Evolutionary conservation across 2,329 filamentous ascomycete species (phyloP).

Genomic region (Monilinia fructigena): DNA sequence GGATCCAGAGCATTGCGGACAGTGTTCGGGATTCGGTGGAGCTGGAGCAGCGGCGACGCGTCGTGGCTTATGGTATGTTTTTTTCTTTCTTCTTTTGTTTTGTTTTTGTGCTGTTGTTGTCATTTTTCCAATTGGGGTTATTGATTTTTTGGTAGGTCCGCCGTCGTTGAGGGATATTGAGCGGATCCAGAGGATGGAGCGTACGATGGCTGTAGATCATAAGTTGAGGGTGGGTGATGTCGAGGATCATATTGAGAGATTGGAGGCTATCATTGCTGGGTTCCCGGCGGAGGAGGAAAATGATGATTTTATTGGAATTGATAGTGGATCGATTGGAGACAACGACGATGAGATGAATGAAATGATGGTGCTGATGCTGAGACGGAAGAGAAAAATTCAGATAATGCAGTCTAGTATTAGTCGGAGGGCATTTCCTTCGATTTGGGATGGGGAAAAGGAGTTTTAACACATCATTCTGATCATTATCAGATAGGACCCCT

Average conservation of each 20-base stretch:
- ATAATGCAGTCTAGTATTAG: neutral
- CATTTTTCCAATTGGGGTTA: no score
- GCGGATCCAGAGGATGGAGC: neutral
- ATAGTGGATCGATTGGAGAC: neutral
- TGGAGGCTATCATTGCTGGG: neutral
- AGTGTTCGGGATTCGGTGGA: neutral
- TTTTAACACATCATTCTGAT: rapidly evolving
- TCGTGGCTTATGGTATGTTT: neutral
- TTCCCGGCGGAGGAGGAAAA: neutral
- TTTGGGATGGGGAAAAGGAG: neutral
- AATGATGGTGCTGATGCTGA: neutral
- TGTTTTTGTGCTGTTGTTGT: neutral
- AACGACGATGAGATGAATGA: no score
- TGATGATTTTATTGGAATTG: neutral
- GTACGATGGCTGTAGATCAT: neutral
- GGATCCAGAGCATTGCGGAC: neutral
- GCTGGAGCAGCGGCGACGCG: neutral
- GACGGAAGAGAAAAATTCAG: neutral
- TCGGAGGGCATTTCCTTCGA: no score
- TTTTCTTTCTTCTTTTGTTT: no score
- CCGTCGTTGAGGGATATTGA: neutral
- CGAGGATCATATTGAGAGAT: neutral
- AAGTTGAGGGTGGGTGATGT: neutral
- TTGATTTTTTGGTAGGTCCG: neutral
- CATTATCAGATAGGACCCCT: neutral